Evolutionary conservation across 192 early-diverging fungal species (phyloP).

Genomic region (Obelidium mucronatum): DNA sequence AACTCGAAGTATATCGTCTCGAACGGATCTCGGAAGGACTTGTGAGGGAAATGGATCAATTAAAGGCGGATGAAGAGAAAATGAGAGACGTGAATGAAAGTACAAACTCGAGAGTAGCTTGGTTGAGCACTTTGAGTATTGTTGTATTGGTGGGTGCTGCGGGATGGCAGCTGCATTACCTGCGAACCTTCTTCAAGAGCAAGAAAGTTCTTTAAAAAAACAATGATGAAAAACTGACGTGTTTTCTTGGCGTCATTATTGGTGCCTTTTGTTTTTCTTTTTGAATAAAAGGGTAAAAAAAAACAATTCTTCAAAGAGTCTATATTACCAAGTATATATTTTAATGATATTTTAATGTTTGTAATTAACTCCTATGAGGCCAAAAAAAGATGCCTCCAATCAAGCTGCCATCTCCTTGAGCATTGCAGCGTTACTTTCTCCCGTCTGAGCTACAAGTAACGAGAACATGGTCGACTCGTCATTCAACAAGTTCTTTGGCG

Average conservation of each 20-base stretch:
- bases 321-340: too few species aligned
- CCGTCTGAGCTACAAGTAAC: constrained; percentile 73
- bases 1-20: constrained; percentile 84
- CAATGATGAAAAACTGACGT: too few species aligned
- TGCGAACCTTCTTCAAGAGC: constrained; percentile 41
- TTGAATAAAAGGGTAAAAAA: too few species aligned
- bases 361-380: too few species aligned
- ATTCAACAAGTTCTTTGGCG: constrained; percentile 60
- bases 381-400: too few species aligned
- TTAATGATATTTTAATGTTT: too few species aligned
- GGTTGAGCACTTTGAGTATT: constrained; percentile 80
- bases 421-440: constrained; percentile 64
- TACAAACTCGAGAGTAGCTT: constrained; percentile 88
- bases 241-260: too few species aligned
- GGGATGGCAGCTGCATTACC: constrained; percentile 83
- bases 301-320: too few species aligned
- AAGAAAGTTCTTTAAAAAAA: constrained; percentile 18
- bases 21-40: constrained; percentile 81
- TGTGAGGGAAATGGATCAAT: constrained; percentile 83
- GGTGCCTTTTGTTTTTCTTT: too few species aligned
- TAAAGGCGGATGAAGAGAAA: constrained; percentile 79
- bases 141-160: constrained; percentile 73
- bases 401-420: constrained; percentile 60
- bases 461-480: constrained; percentile 54
- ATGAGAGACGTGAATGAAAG: constrained; percentile 93